These are phyloP conservation scores for Auxenochlorella pyrenoidosa DNA, from an alignment of 139 green algal genomes.

Conservation along the genomic window DNA sequence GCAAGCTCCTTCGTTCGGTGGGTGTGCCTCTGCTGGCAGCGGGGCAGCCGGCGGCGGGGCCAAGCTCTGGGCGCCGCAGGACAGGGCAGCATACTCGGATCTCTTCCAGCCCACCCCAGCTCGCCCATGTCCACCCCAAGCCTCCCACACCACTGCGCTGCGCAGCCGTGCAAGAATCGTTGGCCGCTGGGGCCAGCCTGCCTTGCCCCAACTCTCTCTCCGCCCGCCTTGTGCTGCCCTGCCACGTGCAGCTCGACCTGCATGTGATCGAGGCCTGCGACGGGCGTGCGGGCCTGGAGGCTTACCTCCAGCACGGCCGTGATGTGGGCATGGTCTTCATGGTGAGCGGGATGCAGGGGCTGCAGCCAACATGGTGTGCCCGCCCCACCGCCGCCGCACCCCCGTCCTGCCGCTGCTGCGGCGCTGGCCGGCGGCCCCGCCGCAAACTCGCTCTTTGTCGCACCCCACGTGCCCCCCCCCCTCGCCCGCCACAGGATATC, in stretches of 20 bases:
- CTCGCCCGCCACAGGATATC: not conserved
- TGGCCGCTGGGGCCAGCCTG: too few species aligned
- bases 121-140: not conserved
- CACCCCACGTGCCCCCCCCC: not conserved
- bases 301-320: slow-evolving; percentile 12
- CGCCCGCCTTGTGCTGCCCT: too few species aligned
- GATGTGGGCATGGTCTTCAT: slow-evolving; percentile 3
- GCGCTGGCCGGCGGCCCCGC: not conserved
- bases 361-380: not conserved
- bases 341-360: not conserved
- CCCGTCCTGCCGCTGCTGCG: too few species aligned
- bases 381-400: not conserved
- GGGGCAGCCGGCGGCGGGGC: not conserved
- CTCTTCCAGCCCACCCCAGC: not conserved
- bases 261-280: slow-evolving; percentile 24
- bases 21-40: not conserved
- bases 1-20: not conserved
- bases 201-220: too few species aligned
- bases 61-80: not conserved
- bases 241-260: slow-evolving; percentile 30
- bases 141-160: too few species aligned
- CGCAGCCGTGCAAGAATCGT: too few species aligned
- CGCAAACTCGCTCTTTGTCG: not conserved
- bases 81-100: too few species aligned
- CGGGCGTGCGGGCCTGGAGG: slow-evolving; percentile 19